Percentiles rank a stretch among this genome's conserved stretches.
Evolutionary conservation across 129 eudicot species (phyloP).

Genomic region (Pseudognaphalium luteoalbum): DNA sequence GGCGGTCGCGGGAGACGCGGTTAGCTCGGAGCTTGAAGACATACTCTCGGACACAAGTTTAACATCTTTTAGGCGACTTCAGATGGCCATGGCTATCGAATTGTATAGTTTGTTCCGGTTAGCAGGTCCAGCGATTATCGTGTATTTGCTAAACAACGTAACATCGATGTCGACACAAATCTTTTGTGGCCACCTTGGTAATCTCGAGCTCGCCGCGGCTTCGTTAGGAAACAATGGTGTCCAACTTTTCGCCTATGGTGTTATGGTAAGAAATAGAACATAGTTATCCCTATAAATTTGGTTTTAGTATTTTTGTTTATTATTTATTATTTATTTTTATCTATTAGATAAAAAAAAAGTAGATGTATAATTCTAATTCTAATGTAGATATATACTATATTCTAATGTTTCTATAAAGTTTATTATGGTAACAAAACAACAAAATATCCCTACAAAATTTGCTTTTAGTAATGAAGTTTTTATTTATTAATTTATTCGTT

Average conservation of each 20-base stretch:
- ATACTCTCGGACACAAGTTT: conserved; percentile 38
- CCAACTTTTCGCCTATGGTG: conserved; percentile 48
- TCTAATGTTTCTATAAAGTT: not conserved
- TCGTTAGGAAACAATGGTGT: conserved; percentile 52
- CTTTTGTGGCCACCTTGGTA: conserved; percentile 56
- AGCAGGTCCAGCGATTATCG: conserved; percentile 50
- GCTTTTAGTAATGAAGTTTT: no score
- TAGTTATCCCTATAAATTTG: not conserved
- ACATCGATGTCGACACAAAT: conserved; percentile 53
- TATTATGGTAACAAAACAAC: no score
- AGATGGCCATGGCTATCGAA: conserved; percentile 30
- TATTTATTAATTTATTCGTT: no score
- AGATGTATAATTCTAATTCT: not conserved
- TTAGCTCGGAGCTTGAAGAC: conserved; percentile 40
- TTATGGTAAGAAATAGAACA: conserved; percentile 36
- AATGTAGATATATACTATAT: no score
- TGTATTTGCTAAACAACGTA: conserved; percentile 46
- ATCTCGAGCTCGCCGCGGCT: conserved; percentile 50
- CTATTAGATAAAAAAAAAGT: not conserved
- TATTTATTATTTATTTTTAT: not conserved
- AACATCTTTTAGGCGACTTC: conserved; percentile 15
- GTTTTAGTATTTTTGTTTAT: not conserved
- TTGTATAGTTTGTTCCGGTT: conserved; percentile 32
- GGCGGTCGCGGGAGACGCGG: not conserved
- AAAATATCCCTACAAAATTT: no score